Base-by-base conservation (phyloP, 441 rosid species). In the Croton laevigatus region DNA sequence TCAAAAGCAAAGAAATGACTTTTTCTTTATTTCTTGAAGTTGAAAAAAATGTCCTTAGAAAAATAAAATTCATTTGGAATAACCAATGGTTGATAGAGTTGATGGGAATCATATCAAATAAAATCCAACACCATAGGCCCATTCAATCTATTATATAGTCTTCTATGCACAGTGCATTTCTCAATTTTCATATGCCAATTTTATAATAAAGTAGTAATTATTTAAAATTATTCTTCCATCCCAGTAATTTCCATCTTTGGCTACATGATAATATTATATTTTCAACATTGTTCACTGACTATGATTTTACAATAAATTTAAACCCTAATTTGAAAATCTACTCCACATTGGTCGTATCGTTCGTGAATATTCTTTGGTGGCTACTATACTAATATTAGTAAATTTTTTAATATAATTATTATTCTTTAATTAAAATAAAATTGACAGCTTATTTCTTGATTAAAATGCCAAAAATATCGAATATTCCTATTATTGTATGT, bases 181-280 rank as follows among this genome's bases (percentile, higher is more conserved):
- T 27, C 55, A 16, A 5, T 51, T 16, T 20, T 17, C 55, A 54
- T 54, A 3, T 54, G 59, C 59, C 32, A 20, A 38, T 38, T 38
- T 4, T 38, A 38, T 38, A 38, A 54, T 54, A 54, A 19, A 54
- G 3, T 49, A 49, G 19, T 49, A 49, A 14, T 14, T 38, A 38
- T 4, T 38, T 38, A 38, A 38, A 38, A 46, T 3, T 32, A 9
- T 57, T 11, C 20, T 58, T 22, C 5, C 53, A 20, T 23, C 52
- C 59, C 51, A 49, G 73, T 37, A 70, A 70, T 38, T 70, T 51
- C 67, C 19, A 13, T 36, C 20, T 48, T 12, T 34, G 32, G 16
- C 46, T n/a, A 13, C 23, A 46, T 8, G 45, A 13, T 45, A 17
- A 22, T 13, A 51, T 16, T 8, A 16, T 51, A 16, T 16, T 17